Percentiles rank a stretch among this genome's conserved stretches.
Conservation (phyloP, 2,329 filamentous ascomycete genomes). For the Plectosphaerella sp. region DNA sequence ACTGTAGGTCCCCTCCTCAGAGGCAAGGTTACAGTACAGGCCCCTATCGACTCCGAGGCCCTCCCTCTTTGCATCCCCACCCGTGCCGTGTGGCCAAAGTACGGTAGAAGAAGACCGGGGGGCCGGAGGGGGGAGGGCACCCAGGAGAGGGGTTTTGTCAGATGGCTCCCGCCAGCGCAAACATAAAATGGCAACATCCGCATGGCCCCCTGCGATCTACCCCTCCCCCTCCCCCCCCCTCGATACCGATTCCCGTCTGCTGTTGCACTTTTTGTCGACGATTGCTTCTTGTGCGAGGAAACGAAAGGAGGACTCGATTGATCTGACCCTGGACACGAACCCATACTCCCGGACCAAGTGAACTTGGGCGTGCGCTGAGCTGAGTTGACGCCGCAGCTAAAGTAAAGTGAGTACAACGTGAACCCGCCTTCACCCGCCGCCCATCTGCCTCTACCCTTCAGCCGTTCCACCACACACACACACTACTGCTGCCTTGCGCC, state of each 20-base stretch:
- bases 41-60: no score
- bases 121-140: no score
- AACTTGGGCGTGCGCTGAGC: no score
- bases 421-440: no score
- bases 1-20: no score
- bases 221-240: neutral
- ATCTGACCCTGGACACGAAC: no score
- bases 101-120: neutral
- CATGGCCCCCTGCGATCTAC: neutral
- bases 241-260: neutral
- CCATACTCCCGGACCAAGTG: no score
- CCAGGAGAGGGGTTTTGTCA: neutral
- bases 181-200: neutral
- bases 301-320: no score
- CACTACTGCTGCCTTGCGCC: neutral
- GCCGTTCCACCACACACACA: neutral
- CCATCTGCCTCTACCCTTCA: neutral
- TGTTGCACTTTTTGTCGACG: neutral
- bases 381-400: neutral
- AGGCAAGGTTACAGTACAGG: no score
- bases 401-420: neutral
- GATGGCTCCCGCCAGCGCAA: neutral
- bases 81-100: no score
- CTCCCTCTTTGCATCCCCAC: no score
- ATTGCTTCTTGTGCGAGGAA: no score